Evolutionary conservation across 345 rosid genomes (phyloP).

Genomic region (Clarkia xantiana): DNA sequence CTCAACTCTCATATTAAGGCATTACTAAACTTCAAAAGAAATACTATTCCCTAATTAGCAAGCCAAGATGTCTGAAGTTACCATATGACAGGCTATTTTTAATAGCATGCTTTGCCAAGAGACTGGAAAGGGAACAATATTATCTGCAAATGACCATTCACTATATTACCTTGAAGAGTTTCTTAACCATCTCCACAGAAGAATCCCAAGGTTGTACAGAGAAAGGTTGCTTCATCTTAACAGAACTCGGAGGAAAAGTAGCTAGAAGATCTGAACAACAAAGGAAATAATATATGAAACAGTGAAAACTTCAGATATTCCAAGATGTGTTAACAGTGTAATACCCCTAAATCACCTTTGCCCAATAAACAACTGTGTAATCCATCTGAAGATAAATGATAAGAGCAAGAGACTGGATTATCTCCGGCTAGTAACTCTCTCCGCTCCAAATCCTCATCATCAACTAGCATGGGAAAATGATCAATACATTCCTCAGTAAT

Average conservation of each 20-base stretch:
- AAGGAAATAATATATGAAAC: constrained; percentile 1
- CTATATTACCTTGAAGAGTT: constrained; percentile 68
- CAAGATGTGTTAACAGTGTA: too few species aligned
- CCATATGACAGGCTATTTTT: too few species aligned
- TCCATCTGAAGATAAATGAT: constrained; percentile 43
- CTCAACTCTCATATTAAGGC: too few species aligned
- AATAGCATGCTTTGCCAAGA: too few species aligned
- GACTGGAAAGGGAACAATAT: not conserved
- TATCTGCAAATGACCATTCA: not conserved
- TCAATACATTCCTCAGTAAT: constrained; percentile 23
- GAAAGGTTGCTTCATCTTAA: constrained; percentile 77
- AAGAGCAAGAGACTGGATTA: constrained; percentile 41
- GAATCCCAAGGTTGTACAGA: constrained; percentile 70
- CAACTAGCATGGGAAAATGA: constrained; percentile 38
- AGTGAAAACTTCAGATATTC: not conserved
- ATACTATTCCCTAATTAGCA: too few species aligned
- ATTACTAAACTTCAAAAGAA: too few species aligned
- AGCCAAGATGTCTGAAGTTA: too few species aligned
- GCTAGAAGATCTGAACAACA: constrained; percentile 59
- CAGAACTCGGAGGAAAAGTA: constrained; percentile 77
- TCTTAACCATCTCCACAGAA: constrained; percentile 64
- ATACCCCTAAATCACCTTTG: constrained; percentile 39
- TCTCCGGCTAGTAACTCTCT: constrained; percentile 59
- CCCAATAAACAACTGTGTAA: constrained; percentile 54
- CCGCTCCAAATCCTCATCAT: constrained; percentile 88